Conservation (phyloP, 768 basidiomycete species). For the Lactifluus hygrophoroides region DNA sequence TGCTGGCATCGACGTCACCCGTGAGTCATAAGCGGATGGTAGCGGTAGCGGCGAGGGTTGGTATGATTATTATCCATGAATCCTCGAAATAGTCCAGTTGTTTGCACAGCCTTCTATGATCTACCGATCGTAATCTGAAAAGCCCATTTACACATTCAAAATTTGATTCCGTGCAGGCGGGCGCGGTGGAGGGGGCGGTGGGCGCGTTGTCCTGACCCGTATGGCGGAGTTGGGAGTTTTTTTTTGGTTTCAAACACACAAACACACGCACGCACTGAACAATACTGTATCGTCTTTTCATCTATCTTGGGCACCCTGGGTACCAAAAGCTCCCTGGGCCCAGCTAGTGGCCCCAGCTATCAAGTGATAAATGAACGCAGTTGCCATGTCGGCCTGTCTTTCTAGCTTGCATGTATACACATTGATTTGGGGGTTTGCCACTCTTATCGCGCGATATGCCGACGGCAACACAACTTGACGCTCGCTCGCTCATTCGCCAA, state of each 20-base stretch:
- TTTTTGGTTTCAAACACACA: no score
- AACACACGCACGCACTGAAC: no score
- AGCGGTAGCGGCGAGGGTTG: not conserved
- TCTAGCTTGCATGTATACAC: no score
- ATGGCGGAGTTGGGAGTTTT: not conserved
- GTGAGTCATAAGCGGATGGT: not conserved
- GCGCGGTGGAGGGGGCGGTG: no score
- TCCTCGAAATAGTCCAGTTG: no score
- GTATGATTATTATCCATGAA: not conserved
- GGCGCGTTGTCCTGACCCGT: not conserved
- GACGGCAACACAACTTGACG: not conserved
- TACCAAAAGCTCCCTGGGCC: no score
- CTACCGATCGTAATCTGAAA: constrained; percentile 18
- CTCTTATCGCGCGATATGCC: not conserved
- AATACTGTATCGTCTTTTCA: not conserved
- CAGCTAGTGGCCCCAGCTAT: no score
- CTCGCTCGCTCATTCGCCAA: no score
- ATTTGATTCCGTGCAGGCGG: not conserved
- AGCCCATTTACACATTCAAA: no score
- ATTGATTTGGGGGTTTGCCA: not conserved
- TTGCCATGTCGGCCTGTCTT: not conserved
- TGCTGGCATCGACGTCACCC: not conserved
- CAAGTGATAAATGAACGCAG: no score
- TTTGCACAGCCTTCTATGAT: constrained; percentile 4
- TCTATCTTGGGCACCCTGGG: no score